Conservation (phyloP, 108 stramenopile genomes). For the Schizochytrium sp. region DNA sequence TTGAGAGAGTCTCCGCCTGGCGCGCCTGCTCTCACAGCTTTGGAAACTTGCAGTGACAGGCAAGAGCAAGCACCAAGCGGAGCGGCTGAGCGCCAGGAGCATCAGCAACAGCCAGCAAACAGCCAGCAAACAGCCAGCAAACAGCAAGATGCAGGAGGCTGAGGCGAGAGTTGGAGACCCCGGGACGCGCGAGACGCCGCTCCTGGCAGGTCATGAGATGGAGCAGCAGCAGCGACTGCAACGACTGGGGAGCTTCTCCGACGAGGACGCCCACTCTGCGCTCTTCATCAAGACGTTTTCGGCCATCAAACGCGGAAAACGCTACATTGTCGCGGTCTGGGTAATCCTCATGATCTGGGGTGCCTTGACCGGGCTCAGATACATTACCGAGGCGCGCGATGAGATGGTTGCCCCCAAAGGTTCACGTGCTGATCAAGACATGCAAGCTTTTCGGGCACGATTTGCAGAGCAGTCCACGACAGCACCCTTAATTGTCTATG, state of each 20-base stretch:
- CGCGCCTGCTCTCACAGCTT: too few species aligned
- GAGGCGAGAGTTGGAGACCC: too few species aligned
- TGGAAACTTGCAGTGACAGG: too few species aligned
- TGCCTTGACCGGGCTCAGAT: neutral
- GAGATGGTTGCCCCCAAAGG: neutral
- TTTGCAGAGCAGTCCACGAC: neutral
- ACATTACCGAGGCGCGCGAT: slow-evolving; percentile 15
- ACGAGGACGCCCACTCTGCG: neutral
- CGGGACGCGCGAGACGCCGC: too few species aligned
- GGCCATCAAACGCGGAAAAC: neutral
- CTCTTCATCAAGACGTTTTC: neutral
- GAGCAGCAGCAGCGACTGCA: neutral
- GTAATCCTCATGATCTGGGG: neutral
- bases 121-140: too few species aligned
- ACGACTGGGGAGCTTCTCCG: neutral
- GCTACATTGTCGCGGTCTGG: neutral
- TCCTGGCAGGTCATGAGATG: too few species aligned
- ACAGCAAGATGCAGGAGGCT: too few species aligned
- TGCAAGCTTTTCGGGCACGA: neutral
- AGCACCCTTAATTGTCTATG: neutral
- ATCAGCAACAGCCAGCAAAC: too few species aligned
- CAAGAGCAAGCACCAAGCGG: too few species aligned
- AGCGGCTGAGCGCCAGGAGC: too few species aligned
- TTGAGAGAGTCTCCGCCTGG: too few species aligned
- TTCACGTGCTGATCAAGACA: neutral